Conservation (phyloP, 306 rosid species). For the Chamaecrista fasciculata region DNA sequence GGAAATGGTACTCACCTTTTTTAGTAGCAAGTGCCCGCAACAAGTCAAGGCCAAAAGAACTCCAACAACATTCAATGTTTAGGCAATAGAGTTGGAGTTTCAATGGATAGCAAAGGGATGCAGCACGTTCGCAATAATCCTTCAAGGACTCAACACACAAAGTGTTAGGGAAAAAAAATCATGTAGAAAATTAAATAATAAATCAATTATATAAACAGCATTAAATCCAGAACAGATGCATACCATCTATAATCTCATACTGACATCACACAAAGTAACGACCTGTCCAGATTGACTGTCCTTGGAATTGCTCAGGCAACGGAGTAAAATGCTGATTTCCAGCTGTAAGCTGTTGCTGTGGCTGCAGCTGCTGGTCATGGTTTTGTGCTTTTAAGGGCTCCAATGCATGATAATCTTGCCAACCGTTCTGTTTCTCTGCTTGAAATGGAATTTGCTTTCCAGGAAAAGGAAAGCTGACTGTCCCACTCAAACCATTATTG, state of each 20-base stretch:
- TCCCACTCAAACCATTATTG: constrained; percentile 49
- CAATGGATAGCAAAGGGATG: constrained; percentile 63
- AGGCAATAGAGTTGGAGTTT: constrained; percentile 71
- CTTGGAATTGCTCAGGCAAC: constrained; percentile 77
- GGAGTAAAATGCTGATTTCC: constrained; percentile 61
- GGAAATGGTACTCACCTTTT: constrained; percentile 43
- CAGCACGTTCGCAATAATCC: constrained; percentile 63
- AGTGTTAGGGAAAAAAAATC: constrained; percentile 16
- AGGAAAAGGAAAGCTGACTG: constrained; percentile 79
- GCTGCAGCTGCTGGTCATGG: constrained; percentile 66
- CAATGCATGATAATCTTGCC: constrained; percentile 56
- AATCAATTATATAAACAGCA: not conserved
- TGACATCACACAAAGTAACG: constrained; percentile 86
- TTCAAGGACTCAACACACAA: constrained; percentile 41
- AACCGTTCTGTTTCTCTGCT: constrained; percentile 58
- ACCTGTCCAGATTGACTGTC: constrained; percentile 82
- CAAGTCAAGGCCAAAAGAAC: constrained; percentile 69
- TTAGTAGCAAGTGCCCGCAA: constrained; percentile 73
- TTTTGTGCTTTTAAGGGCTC: constrained; percentile 54
- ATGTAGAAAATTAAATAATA: not conserved
- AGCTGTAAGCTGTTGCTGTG: constrained; percentile 55
- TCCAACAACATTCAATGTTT: constrained; percentile 63
- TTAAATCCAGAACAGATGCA: constrained; percentile 21
- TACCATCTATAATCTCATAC: constrained; percentile 61
- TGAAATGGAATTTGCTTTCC: constrained; percentile 71